phyloP scores from a whole-genome alignment of 441 rosid species.

The Populus trichocarpa region DNA sequence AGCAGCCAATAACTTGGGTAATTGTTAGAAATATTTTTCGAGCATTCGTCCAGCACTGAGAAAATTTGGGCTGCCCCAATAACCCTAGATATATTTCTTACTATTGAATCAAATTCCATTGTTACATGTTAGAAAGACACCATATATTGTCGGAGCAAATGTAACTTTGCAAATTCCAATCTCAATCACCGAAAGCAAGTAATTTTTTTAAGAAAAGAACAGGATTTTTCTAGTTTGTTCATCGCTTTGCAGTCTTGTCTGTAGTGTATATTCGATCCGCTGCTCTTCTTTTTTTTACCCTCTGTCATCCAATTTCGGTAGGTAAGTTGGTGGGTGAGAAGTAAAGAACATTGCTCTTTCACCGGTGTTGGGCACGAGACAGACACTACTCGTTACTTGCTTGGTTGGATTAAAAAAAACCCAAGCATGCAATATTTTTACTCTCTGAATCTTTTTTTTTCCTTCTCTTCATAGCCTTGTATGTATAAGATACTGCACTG shows the following conservation, averaged over 20 bases:
- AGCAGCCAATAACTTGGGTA: too few species aligned
- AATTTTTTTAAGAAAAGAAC: too few species aligned
- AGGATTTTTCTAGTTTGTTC: too few species aligned
- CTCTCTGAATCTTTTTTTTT: too few species aligned
- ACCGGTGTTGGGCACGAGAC: not conserved
- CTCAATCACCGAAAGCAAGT: not conserved
- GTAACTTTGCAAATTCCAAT: not conserved
- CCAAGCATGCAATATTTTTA: not conserved
- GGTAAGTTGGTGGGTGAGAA: not conserved
- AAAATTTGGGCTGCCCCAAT: not conserved
- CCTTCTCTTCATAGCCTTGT: not conserved
- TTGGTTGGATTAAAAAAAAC: not conserved
- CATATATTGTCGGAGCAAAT: not conserved
- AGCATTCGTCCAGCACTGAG: not conserved
- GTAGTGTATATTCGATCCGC: not conserved
- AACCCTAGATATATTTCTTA: not conserved
- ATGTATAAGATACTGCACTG: not conserved
- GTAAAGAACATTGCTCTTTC: not conserved
- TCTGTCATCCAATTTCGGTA: not conserved
- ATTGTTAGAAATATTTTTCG: too few species aligned
- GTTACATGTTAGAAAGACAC: not conserved
- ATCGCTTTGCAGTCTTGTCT: not conserved
- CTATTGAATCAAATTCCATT: constrained; percentile 3
- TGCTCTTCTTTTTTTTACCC: not conserved
- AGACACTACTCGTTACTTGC: not conserved